phyloP scores from a whole-genome alignment of 139 green algal species.

The Closterium sp. region DNA sequence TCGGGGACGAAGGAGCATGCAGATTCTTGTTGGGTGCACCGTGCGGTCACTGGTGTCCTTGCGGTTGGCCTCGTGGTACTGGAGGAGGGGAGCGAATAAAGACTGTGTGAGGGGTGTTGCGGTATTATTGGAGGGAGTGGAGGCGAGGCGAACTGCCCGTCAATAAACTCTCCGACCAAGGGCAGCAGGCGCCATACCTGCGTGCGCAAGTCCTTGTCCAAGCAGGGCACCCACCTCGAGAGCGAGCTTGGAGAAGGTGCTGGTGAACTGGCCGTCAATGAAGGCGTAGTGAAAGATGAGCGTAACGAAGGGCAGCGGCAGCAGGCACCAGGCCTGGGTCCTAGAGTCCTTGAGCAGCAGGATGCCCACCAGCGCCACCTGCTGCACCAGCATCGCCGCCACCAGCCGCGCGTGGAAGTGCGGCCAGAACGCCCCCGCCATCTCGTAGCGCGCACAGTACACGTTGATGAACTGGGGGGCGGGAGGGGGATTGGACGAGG shows the following conservation, averaged over 20 bases:
- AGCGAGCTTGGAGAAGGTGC: neutral
- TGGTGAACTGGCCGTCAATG: constrained; percentile 6
- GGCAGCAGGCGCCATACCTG: too few relatives aligned
- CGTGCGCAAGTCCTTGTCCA: too few relatives aligned
- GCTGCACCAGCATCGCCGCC: constrained; percentile 30
- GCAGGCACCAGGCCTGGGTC: constrained; percentile 2
- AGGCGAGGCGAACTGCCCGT: too few relatives aligned
- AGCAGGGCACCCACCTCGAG: neutral
- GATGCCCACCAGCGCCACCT: constrained; percentile 33
- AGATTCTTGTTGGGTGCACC: too few relatives aligned
- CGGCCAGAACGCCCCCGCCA: constrained; percentile 32
- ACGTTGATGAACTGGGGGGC: constrained; percentile 41
- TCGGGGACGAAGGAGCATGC: too few relatives aligned
- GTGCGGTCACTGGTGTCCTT: too few relatives aligned
- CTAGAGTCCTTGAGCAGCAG: constrained; percentile 34
- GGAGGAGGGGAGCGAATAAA: too few relatives aligned
- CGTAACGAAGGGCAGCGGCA: constrained; percentile 39
- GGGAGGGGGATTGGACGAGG: neutral
- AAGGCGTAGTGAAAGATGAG: constrained; percentile 24
- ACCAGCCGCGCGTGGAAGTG: constrained; percentile 30
- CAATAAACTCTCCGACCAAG: too few relatives aligned
- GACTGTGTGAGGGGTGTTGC: too few relatives aligned
- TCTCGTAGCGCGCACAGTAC: constrained; percentile 37
- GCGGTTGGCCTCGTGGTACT: too few relatives aligned
- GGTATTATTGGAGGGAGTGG: too few relatives aligned